phyloP scores from a whole-genome alignment of 2,329 filamentous ascomycete genomes.

The Alternaria brassicicola region DNA sequence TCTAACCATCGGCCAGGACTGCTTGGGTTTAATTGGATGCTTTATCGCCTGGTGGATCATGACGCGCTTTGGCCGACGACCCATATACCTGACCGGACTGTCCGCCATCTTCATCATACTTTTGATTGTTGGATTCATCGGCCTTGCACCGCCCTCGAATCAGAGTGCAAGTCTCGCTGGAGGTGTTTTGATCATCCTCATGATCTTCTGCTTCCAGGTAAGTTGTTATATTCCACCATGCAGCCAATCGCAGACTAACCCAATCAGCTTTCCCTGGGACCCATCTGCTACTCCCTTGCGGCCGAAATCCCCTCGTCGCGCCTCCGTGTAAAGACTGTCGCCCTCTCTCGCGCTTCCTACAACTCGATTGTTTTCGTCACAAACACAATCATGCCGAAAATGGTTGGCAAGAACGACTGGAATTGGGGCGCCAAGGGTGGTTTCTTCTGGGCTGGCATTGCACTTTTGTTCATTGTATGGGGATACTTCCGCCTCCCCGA shows the following conservation, averaged over 20 bases:
- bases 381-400: slow-evolving; percentile 34
- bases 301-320: slow-evolving; percentile 80
- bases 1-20: slow-evolving; percentile 32
- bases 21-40: slow-evolving; percentile 56
- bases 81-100: slow-evolving; percentile 71
- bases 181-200: slow-evolving; percentile 31
- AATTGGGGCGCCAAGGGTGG: slow-evolving; percentile 34
- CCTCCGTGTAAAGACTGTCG: slow-evolving; percentile 86
- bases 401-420: slow-evolving; percentile 33
- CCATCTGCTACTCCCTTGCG: slow-evolving; percentile 85
- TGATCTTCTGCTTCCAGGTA: slow-evolving; percentile 37
- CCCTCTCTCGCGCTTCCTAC: slow-evolving; percentile 66
- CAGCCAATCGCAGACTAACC: slow-evolving; percentile 64
- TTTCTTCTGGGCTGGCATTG: slow-evolving; percentile 32
- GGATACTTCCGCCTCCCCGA: slow-evolving; percentile 34
- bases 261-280: slow-evolving; percentile 74
- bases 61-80: slow-evolving; percentile 74
- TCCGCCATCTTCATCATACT: slow-evolving; percentile 28
- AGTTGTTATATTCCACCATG: neutral
- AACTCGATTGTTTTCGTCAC: slow-evolving; percentile 31
- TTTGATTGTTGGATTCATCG: slow-evolving; percentile 72
- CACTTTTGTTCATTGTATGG: slow-evolving; percentile 27
- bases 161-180: slow-evolving; percentile 54
- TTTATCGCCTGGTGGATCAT: slow-evolving; percentile 81
- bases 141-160: slow-evolving; percentile 54